Base-by-base conservation (phyloP, 306 rosid genomes). In the Lathyrus sativus region DNA sequence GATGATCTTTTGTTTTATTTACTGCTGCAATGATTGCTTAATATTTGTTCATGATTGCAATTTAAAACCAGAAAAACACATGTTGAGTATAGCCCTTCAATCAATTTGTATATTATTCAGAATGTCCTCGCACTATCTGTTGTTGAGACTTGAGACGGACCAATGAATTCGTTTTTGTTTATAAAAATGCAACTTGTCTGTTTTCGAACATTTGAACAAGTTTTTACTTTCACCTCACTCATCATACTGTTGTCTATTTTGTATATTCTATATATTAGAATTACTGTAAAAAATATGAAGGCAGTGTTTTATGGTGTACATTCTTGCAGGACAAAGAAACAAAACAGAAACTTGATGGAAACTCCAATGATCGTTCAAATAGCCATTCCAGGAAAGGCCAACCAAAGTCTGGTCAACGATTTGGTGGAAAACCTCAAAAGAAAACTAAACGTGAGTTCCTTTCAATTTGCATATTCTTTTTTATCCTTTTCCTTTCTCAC, bases 391-490 rank as follows among this genome's bases (percentile, higher is more conserved):
- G 76, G 72, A 87, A 84, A 74, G 78, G 79, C 38, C 86, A 68
- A 65, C 55, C 83, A 37, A 89, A 78, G 77, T 81, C 84, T 57
- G 67, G 78, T 49, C 55, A 62, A 55, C 62, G 74, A 43, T 46
- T 70, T 77, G 68, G 85, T 66, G 66, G 86, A 79, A 81, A 81
- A 71, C 13, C 91, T 64, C 78, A 53, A 17, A 84, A 87, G 86
- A 91, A 72, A 72, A 41, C 17, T 61, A 89, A 86, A 72, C 62
- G 96, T 89, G 66, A 87, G 84, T 62, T 74, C 13, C 64, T 63
- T 60, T 59, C 9, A 28, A 39, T 51, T 76, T 6, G 43, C 46
- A 59, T 9, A 44, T 62, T 11, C 55, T 12, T 50, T 17, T 62
- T 57, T n/a, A n/a, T 15, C 11, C 19, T 10, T 69, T 53, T 19